Percentiles rank a stretch among this genome's conserved stretches.
These are phyloP conservation scores for Leptographium procerum DNA, from an alignment of 2,329 filamentous ascomycete species.

Conservation along the genomic window DNA sequence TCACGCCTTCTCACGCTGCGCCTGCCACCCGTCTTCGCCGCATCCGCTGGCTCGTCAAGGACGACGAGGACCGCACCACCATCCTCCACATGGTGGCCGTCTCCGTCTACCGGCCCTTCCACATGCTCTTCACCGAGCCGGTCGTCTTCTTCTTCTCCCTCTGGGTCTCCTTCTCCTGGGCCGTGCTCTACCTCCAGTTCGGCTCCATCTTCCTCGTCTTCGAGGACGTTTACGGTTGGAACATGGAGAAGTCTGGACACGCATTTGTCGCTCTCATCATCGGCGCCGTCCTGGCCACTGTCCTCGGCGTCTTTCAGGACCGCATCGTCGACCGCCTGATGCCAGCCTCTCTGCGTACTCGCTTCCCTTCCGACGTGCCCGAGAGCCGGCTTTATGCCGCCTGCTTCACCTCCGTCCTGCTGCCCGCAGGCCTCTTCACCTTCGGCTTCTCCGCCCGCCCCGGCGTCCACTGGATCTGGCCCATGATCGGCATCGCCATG, in stretches of 20 bases:
- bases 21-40: slow-evolving; percentile 34
- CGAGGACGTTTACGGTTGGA: slow-evolving; percentile 53
- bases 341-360: slow-evolving; percentile 28
- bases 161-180: slow-evolving; percentile 87
- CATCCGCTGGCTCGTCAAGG: slow-evolving; percentile 68
- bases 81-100: slow-evolving; percentile 59
- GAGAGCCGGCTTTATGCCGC: slow-evolving; percentile 77
- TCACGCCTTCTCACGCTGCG: not conserved
- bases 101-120: slow-evolving; percentile 68
- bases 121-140: slow-evolving; percentile 62
- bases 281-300: slow-evolving; percentile 53
- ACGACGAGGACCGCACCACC: slow-evolving; percentile 64
- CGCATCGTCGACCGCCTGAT: slow-evolving; percentile 39
- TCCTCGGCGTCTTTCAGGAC: slow-evolving; percentile 63
- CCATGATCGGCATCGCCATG: slow-evolving; percentile 57
- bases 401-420: slow-evolving; percentile 61
- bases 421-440: slow-evolving; percentile 72
- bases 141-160: slow-evolving; percentile 79
- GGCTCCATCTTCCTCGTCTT: slow-evolving; percentile 73
- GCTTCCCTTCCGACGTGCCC: slow-evolving; percentile 43
- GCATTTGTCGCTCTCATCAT: slow-evolving; percentile 65
- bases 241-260: slow-evolving; percentile 52
- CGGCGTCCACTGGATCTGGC: slow-evolving; percentile 59
- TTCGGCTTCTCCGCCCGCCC: slow-evolving; percentile 61
- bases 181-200: slow-evolving; percentile 76